A percentile compares a stretch with the other conserved stretches of the same genome.
Conservation (phyloP, 495 filamentous ascomycete species). For the Trichocladium antarcticum region DNA sequence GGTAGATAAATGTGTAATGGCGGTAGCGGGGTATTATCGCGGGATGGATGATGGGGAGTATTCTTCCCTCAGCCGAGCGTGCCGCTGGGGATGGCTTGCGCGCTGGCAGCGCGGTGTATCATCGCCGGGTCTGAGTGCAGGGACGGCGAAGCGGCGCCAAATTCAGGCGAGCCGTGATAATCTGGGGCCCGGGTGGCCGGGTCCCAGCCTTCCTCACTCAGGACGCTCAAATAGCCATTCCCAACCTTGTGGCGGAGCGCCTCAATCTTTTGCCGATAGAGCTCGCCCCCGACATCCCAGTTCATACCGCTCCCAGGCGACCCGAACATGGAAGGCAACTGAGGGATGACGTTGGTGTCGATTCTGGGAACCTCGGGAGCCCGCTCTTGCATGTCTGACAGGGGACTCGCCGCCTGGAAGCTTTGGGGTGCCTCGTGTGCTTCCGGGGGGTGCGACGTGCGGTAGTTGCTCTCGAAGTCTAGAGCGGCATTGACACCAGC, state of each 20-base stretch:
- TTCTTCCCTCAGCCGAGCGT: slow-evolving; percentile 29
- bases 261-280: slow-evolving; percentile 77
- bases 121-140: slow-evolving; percentile 31
- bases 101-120: slow-evolving; percentile 35
- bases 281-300: slow-evolving; percentile 61
- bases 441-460: slow-evolving; percentile 34
- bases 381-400: slow-evolving; percentile 21
- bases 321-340: slow-evolving; percentile 33
- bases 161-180: slow-evolving; percentile 26
- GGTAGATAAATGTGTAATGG: not conserved
- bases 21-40: not conserved
- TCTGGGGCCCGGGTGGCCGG: slow-evolving; percentile 24
- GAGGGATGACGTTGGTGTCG: slow-evolving; percentile 33
- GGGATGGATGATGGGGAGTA: not conserved
- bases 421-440: slow-evolving; percentile 15
- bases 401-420: slow-evolving; percentile 20
- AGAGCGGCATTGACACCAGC: slow-evolving; percentile 1
- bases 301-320: slow-evolving; percentile 36
- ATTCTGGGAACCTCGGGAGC: slow-evolving; percentile 37
- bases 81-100: slow-evolving; percentile 42
- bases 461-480: slow-evolving; percentile 31
- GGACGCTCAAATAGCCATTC: slow-evolving; percentile 70
- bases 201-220: slow-evolving; percentile 66
- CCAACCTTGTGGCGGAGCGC: slow-evolving; percentile 73
- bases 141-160: slow-evolving; percentile 28